These are phyloP conservation scores for Neolentinus lepideus DNA, from an alignment of 1,284 basidiomycete species.

Conservation along the genomic window DNA sequence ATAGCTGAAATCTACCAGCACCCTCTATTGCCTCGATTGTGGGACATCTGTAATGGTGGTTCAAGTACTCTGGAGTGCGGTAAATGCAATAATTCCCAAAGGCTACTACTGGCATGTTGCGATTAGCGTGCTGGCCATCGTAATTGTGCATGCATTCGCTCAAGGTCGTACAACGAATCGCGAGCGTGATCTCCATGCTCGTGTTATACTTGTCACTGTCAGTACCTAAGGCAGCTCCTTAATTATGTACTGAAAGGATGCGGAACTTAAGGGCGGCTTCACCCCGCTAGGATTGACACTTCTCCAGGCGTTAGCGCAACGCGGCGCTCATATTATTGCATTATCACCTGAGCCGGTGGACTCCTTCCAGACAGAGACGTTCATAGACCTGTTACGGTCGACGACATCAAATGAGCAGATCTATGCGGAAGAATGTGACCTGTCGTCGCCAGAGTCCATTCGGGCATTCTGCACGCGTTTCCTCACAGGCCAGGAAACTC, in stretches of 20 bases:
- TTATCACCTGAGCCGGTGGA: slow-evolving; percentile 53
- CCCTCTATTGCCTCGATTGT: too few relatives aligned
- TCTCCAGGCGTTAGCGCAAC: slow-evolving; percentile 52
- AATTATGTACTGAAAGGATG: neutral
- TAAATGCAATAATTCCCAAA: slow-evolving; percentile 21
- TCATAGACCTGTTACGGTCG: slow-evolving; percentile 56
- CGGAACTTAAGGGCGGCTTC: slow-evolving; percentile 61
- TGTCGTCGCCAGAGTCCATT: slow-evolving; percentile 54
- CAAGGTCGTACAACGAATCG: slow-evolving; percentile 63
- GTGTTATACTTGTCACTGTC: slow-evolving; percentile 65
- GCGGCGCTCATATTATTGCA: slow-evolving; percentile 71
- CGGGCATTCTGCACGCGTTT: slow-evolving; percentile 61
- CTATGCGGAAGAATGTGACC: slow-evolving; percentile 68
- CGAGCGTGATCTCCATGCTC: slow-evolving; percentile 66
- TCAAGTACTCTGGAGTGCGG: slow-evolving; percentile 20
- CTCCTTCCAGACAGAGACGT: slow-evolving; percentile 43
- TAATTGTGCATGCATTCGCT: slow-evolving; percentile 47
- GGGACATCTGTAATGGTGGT: slow-evolving; percentile 28
- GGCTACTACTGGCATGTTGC: slow-evolving; percentile 43
- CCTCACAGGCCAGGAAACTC: slow-evolving; percentile 51
- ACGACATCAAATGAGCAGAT: slow-evolving; percentile 68
- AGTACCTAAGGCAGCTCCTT: slow-evolving; percentile 4
- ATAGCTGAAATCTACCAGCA: too few relatives aligned
- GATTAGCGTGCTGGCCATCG: slow-evolving; percentile 32
- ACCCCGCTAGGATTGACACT: slow-evolving; percentile 64